Percentiles rank a stretch among this genome's conserved stretches.
Conservation (phyloP, 768 basidiomycete genomes). For the Tricholoma saponaceum region DNA sequence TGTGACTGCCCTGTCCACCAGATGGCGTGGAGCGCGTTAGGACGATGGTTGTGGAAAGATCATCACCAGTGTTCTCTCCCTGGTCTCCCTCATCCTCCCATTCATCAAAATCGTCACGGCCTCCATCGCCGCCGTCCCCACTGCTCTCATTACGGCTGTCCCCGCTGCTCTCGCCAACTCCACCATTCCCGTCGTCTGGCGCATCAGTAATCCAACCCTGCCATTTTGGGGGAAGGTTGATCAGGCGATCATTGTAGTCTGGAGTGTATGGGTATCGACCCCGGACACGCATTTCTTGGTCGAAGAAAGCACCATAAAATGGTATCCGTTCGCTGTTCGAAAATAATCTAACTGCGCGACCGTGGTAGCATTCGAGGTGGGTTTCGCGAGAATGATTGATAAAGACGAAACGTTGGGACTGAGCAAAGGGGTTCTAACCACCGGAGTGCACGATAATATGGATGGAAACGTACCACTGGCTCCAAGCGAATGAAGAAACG, state of each 20-base stretch:
- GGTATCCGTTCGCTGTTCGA: not conserved
- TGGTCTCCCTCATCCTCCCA: not conserved
- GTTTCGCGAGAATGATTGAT: not conserved
- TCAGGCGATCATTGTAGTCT: not conserved
- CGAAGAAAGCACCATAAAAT: not conserved
- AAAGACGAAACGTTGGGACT: not conserved
- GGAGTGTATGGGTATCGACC: not conserved
- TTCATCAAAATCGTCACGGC: not conserved
- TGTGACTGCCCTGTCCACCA: not conserved
- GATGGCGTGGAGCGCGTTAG: not conserved
- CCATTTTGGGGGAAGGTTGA: not conserved
- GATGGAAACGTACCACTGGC: not conserved
- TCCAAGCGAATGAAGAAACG: slow-evolving; percentile 1
- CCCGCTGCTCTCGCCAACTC: not conserved
- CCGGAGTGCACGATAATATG: not conserved
- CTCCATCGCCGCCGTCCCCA: not conserved
- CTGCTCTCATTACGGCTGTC: not conserved
- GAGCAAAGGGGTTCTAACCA: not conserved
- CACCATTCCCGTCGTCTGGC: not conserved
- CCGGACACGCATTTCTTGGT: not conserved
- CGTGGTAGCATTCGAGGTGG: not conserved
- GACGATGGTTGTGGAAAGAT: not conserved
- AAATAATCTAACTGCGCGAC: not conserved
- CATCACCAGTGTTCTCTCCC: not conserved
- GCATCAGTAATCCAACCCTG: not conserved